Evolutionary conservation across 805 yeast genomes (phyloP).

Genomic region (Yarrowia alimentaria): DNA sequence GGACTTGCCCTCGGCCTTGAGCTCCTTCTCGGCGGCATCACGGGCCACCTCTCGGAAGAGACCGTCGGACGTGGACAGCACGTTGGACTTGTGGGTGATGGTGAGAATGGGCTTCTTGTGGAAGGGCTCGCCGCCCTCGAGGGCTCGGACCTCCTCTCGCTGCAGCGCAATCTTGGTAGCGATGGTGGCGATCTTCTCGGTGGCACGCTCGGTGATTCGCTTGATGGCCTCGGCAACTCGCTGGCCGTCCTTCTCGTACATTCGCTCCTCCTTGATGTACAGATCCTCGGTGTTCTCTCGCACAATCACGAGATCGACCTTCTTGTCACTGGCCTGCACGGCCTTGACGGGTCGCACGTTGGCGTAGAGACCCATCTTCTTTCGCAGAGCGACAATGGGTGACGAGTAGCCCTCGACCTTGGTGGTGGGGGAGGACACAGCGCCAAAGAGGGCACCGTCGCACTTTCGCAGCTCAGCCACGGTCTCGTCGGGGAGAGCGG

Average conservation of each 20-base stretch:
- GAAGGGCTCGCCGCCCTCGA: constrained; percentile 40
- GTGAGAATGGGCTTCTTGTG: constrained; percentile 71
- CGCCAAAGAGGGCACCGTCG: constrained; percentile 97
- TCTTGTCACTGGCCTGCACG: constrained; percentile 79
- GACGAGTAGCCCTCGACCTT: constrained; percentile 97
- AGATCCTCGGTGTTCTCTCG: constrained; percentile 98
- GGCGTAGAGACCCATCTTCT: constrained; percentile 90
- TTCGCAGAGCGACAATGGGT: constrained; percentile 97
- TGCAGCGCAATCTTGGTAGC: constrained; percentile 91
- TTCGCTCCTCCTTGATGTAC: constrained; percentile 88
- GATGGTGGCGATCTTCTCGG: constrained; percentile 80
- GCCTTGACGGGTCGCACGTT: constrained; percentile 97
- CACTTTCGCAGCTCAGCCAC: constrained; percentile 74
- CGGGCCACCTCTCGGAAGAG: constrained; percentile 87
- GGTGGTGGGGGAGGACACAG: constrained; percentile 88
- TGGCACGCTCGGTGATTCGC: constrained; percentile 87
- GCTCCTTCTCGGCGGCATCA: constrained; percentile 47
- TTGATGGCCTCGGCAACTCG: constrained; percentile 96
- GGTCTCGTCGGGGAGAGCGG: constrained; percentile 92
- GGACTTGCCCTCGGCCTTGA: constrained; percentile 8
- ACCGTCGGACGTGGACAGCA: constrained; percentile 88
- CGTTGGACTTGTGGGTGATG: constrained; percentile 95
- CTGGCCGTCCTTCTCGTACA: constrained; percentile 76
- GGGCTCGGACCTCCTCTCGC: constrained; percentile 75
- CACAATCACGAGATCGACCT: constrained; percentile 96